Conservation (phyloP, 805 yeast species). For the Ogataea trehalophila region DNA sequence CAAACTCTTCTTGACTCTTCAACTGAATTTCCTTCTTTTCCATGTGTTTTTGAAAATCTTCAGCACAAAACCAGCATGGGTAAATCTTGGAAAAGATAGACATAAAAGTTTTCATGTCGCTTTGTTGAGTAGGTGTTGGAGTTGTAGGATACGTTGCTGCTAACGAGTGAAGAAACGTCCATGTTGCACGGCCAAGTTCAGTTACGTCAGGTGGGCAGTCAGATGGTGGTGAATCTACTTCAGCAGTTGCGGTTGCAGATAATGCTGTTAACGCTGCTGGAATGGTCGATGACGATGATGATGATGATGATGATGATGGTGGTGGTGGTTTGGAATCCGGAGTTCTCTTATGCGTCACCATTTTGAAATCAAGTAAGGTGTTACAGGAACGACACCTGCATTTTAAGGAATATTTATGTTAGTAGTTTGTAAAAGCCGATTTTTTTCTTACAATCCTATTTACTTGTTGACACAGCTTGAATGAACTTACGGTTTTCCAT, state of each 20-base stretch:
- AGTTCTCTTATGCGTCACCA: slow-evolving; percentile 39
- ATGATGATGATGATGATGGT: neutral
- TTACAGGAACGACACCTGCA: slow-evolving; percentile 79
- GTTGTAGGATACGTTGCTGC: slow-evolving; percentile 83
- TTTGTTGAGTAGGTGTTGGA: slow-evolving; percentile 59
- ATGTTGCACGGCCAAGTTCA: slow-evolving; percentile 75
- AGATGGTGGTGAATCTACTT: slow-evolving; percentile 13
- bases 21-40: slow-evolving; percentile 50
- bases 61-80: slow-evolving; percentile 93
- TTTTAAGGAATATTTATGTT: slow-evolving; percentile 1
- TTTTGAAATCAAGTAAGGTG: slow-evolving; percentile 70
- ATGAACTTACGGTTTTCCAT: slow-evolving; percentile 87
- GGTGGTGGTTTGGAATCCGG: slow-evolving; percentile 7
- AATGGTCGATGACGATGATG: neutral
- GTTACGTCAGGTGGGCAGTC: slow-evolving; percentile 87
- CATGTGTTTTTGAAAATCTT: slow-evolving; percentile 69
- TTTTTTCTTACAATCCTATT: too few species aligned
- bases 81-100: slow-evolving; percentile 70
- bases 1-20: slow-evolving; percentile 68
- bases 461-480: too few species aligned
- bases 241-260: slow-evolving; percentile 16
- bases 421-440: neutral
- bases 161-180: slow-evolving; percentile 87
- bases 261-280: slow-evolving; percentile 13
- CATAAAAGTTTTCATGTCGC: slow-evolving; percentile 67